Evolutionary conservation across 176 grass and related monocot genomes (phyloP), one percentile per base, ranked within the genome.

Genomic region (Lolium multiflorum): DNA sequence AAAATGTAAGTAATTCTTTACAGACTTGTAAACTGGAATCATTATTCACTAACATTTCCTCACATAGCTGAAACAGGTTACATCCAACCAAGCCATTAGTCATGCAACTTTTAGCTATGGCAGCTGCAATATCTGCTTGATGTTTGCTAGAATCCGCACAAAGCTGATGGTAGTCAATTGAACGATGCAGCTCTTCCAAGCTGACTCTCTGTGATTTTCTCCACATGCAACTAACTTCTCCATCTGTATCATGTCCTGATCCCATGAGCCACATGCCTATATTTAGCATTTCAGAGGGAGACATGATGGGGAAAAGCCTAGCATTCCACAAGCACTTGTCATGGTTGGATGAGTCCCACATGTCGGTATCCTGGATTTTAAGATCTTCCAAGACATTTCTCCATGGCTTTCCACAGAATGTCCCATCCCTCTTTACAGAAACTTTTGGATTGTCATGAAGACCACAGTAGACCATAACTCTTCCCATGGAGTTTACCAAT

Each of bases 301-400:
- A 88, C 62, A 91, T 62, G 41, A 95, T 71, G 18, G 96, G 91
- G 76, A 93, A 98, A 79, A 98, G 55, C 39, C 82, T 95, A 81
- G 96, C 93, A 84, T 92, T 98, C 96, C 96, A 98, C 77, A 98
- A 88, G 74, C 96, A 98, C 67, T 91, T 92, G 64, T 91, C 91
- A 67, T 94, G 73, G 55, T 60, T 68, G 21, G 59, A 48, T 24
- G 81, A 84, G 74, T 41, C 77, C 96, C 96, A 98, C 37, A 98
- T 59, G 81, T 98, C 96, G 14, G 15, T 89, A 86, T 94, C 91
- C 20, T 94, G 60, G 88, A 98, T 88, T 82, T 87, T 77, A 69
- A 92, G 89, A 88, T 91, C 84, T 87, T 90, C 59, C 63, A 98
- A 89, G 37, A 98, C 39, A 85, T 79, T 93, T 86, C 57, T 92